phyloP scores from a whole-genome alignment of 2,329 filamentous ascomycete species.

The Beauveria scarabaeidicola region DNA sequence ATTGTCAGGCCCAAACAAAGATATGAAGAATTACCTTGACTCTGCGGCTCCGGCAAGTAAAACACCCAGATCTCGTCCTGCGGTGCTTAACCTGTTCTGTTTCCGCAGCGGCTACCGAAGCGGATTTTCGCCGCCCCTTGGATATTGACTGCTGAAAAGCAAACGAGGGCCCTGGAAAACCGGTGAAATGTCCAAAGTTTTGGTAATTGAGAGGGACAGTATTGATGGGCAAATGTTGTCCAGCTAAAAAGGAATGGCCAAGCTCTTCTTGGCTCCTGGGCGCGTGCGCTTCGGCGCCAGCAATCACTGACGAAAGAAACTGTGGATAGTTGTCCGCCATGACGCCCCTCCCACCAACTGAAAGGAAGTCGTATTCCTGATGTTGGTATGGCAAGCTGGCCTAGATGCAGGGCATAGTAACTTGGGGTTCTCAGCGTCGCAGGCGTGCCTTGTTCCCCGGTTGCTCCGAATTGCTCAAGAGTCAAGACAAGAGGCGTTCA shows the following conservation, averaged over 20 bases:
- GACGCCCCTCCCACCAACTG: neutral
- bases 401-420: neutral
- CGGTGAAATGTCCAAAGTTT: conserved; percentile 40
- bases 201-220: conserved; percentile 26
- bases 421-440: neutral
- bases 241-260: conserved; percentile 18
- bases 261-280: conserved; percentile 31
- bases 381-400: neutral
- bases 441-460: neutral
- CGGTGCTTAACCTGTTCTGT: conserved; percentile 81
- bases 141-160: conserved; percentile 40
- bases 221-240: conserved; percentile 24
- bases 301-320: conserved; percentile 47
- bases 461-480: neutral
- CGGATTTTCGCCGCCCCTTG: conserved; percentile 43
- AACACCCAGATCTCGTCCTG: conserved; percentile 88
- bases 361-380: neutral
- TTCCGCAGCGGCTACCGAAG: conserved; percentile 26
- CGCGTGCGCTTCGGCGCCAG: conserved; percentile 33
- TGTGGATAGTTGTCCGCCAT: conserved; percentile 52
- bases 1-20: neutral
- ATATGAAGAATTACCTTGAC: conserved; percentile 56
- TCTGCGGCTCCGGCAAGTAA: conserved; percentile 77
- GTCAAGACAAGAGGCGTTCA: neutral
- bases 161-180: conserved; percentile 41